A percentile compares a stretch with the other conserved stretches of the same genome.
phyloP scores from a whole-genome alignment of 805 yeast genomes.

The Teunomyces panamensis region DNA sequence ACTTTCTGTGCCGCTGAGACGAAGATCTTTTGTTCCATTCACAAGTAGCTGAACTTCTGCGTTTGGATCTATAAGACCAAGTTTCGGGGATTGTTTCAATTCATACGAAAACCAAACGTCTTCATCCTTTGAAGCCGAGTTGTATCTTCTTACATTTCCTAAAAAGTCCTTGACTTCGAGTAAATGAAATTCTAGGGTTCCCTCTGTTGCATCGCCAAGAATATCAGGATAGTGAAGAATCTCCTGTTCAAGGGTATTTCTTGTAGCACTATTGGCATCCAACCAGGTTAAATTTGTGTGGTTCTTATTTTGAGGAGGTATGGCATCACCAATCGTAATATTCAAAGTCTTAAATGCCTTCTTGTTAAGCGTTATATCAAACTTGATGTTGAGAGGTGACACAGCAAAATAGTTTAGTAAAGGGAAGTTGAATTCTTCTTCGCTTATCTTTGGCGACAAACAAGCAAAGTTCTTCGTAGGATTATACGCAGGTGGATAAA shows the following conservation, averaged over 20 bases:
- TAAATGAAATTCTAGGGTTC: constrained; percentile 32
- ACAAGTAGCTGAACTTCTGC: constrained; percentile 21
- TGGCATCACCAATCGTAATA: constrained; percentile 15
- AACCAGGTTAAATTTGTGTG: constrained; percentile 38
- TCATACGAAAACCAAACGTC: constrained; percentile 32
- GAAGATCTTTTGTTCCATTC: constrained; percentile 24
- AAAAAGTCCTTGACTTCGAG: constrained; percentile 29
- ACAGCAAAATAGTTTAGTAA: constrained; percentile 65
- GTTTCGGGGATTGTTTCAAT: constrained; percentile 22
- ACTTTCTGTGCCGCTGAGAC: constrained; percentile 12
- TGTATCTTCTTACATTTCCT: constrained; percentile 32
- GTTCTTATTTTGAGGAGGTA: neutral
- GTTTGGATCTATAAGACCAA: constrained; percentile 21
- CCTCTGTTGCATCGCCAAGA: constrained; percentile 17
- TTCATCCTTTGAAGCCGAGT: constrained; percentile 34
- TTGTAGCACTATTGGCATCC: constrained; percentile 18
- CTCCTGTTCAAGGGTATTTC: constrained; percentile 36
- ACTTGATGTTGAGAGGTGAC: constrained; percentile 52
- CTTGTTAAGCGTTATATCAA: constrained; percentile 27
- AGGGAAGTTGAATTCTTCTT: constrained; percentile 35
- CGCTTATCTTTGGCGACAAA: constrained; percentile 44
- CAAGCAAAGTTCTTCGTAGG: constrained; percentile 49
- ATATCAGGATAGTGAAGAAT: constrained; percentile 25
- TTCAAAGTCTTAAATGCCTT: constrained; percentile 19
- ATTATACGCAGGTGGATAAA: constrained; percentile 26